A percentile compares a stretch with the other conserved stretches of the same genome.
These are phyloP conservation scores for Rhynchosporium graminicola DNA, from an alignment of 2,329 filamentous ascomycete species.

Conservation along the genomic window DNA sequence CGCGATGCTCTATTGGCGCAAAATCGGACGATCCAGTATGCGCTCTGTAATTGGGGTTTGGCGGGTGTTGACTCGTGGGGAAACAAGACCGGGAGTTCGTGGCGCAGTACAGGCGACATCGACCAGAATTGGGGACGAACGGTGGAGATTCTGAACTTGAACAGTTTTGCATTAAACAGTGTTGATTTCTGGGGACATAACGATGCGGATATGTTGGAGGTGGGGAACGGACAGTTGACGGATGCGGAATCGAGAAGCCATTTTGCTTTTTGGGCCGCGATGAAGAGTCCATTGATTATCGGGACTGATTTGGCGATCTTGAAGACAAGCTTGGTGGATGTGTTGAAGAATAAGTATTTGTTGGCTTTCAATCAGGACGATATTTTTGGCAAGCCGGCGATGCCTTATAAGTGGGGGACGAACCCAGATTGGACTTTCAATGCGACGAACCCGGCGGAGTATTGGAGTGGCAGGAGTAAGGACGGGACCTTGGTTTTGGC, in stretches of 20 bases:
- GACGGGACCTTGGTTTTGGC: slow-evolving; percentile 50
- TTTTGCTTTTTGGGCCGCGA: slow-evolving; percentile 34
- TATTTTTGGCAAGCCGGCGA: slow-evolving; percentile 45
- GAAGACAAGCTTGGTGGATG: slow-evolving; percentile 35
- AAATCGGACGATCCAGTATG: slow-evolving; percentile 51
- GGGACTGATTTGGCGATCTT: slow-evolving; percentile 30
- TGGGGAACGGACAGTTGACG: slow-evolving; percentile 42
- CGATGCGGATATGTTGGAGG: slow-evolving; percentile 36
- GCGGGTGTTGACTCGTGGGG: slow-evolving; percentile 54
- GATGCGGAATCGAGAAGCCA: slow-evolving; percentile 37
- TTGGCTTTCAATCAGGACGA: slow-evolving; percentile 36
- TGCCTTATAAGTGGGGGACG: slow-evolving; percentile 46
- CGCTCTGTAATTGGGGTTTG: slow-evolving; percentile 55
- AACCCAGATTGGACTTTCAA: slow-evolving; percentile 54
- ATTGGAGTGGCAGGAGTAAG: slow-evolving; percentile 48
- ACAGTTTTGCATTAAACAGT: slow-evolving; percentile 41
- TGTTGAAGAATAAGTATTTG: slow-evolving; percentile 33
- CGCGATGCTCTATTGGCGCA: slow-evolving; percentile 50
- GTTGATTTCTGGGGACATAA: slow-evolving; percentile 44
- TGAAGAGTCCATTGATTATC: slow-evolving; percentile 34
- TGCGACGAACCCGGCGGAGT: slow-evolving; percentile 49
- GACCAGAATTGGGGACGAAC: slow-evolving; percentile 40
- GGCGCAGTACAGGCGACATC: slow-evolving; percentile 49
- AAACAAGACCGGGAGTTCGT: slow-evolving; percentile 49
- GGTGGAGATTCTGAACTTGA: slow-evolving; percentile 43